A percentile compares a stretch with the other conserved stretches of the same genome.
Conservation (phyloP, 371 early-diverging fungal species). For the Mucor lusitanicus region DNA sequence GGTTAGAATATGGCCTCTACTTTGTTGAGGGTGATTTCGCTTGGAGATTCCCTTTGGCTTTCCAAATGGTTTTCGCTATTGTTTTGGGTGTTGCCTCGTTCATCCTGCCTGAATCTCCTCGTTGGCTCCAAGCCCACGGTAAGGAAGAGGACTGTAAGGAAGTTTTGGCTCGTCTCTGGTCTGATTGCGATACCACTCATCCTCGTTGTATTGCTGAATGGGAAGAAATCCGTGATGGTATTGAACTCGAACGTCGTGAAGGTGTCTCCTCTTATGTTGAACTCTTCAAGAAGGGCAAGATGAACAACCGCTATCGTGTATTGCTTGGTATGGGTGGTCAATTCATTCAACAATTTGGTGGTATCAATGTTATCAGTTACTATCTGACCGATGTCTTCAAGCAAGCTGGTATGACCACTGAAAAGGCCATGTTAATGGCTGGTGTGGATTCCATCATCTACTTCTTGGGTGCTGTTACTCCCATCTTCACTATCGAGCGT, state of each 20-base stretch:
- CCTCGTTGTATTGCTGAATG: slow-evolving; percentile 38
- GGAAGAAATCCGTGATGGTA: slow-evolving; percentile 41
- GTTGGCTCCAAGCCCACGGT: slow-evolving; percentile 56
- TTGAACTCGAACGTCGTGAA: slow-evolving; percentile 42
- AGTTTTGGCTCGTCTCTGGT: slow-evolving; percentile 42
- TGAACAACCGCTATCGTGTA: slow-evolving; percentile 46
- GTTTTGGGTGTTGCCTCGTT: slow-evolving; percentile 44
- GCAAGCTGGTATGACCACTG: slow-evolving; percentile 44
- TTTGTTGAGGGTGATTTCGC: slow-evolving; percentile 37
- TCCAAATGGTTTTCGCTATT: slow-evolving; percentile 52
- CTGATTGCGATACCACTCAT: slow-evolving; percentile 32
- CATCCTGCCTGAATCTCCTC: slow-evolving; percentile 59
- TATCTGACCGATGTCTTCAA: slow-evolving; percentile 48
- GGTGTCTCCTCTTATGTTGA: slow-evolving; percentile 44
- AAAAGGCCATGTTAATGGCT: slow-evolving; percentile 49
- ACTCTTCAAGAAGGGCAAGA: slow-evolving; percentile 40
- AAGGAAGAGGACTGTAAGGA: slow-evolving; percentile 37
- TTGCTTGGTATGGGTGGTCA: slow-evolving; percentile 45
- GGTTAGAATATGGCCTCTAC: slow-evolving; percentile 49
- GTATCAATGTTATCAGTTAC: slow-evolving; percentile 47
- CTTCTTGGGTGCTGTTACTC: slow-evolving; percentile 53
- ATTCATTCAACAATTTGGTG: slow-evolving; percentile 48
- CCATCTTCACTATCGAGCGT: slow-evolving; percentile 49
- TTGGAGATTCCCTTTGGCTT: slow-evolving; percentile 57
- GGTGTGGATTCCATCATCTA: slow-evolving; percentile 50